Evolutionary conservation across 140 eudicot species (phyloP).

Genomic region (Senecio squalidus): DNA sequence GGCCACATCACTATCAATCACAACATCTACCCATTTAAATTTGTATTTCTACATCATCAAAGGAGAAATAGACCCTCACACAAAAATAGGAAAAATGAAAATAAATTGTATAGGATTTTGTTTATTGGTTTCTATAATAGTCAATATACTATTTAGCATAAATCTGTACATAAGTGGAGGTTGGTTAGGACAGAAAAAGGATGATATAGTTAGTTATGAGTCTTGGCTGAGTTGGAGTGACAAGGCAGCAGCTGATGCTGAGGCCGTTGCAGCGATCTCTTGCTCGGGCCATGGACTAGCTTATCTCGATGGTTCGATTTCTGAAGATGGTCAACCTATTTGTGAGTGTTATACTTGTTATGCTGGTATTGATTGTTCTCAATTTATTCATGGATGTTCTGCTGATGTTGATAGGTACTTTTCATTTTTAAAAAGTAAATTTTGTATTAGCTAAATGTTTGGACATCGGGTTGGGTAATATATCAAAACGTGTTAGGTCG

Average conservation of each 20-base stretch:
- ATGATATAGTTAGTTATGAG: not conserved
- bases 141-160: slow-evolving; percentile 27
- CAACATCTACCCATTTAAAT: too few relatives aligned
- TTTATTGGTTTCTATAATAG: slow-evolving; percentile 21
- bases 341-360: slow-evolving; percentile 74
- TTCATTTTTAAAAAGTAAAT: too few relatives aligned
- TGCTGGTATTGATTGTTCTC: slow-evolving; percentile 62
- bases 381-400: slow-evolving; percentile 30
- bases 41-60: too few relatives aligned
- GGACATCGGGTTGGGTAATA: too few relatives aligned
- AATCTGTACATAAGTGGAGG: slow-evolving; percentile 8
- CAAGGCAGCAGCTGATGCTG: slow-evolving; percentile 68
- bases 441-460: too few relatives aligned
- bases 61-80: too few relatives aligned
- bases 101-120: slow-evolving; percentile 16
- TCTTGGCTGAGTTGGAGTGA: slow-evolving; percentile 33
- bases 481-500: too few relatives aligned
- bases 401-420: slow-evolving; percentile 60
- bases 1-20: too few relatives aligned
- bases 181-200: not conserved
- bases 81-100: slow-evolving; percentile 4
- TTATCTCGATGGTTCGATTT: slow-evolving; percentile 48
- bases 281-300: slow-evolving; percentile 87
- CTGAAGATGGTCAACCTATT: slow-evolving; percentile 44
- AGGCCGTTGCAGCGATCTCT: slow-evolving; percentile 49